These are phyloP conservation scores for Antarctomyces pellizariae DNA, from an alignment of 495 filamentous ascomycete species.

Conservation along the genomic window DNA sequence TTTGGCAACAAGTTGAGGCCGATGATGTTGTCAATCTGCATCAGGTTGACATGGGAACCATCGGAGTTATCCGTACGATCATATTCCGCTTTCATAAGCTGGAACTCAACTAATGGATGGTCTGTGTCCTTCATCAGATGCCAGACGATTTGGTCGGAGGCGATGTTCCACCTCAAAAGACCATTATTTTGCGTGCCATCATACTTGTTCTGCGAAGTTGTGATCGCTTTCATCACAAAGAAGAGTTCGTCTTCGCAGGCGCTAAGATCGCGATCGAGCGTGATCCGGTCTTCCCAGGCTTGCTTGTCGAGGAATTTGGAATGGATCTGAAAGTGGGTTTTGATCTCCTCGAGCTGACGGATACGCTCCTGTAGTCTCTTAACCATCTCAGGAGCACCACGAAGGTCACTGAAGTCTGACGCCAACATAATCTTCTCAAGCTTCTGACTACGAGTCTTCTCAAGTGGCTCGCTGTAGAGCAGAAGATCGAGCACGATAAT, in stretches of 20 bases:
- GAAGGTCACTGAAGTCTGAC: conserved; percentile 96
- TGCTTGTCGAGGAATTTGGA: conserved; percentile 67
- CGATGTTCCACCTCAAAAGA: conserved; percentile 69
- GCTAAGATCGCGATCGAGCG: conserved; percentile 68
- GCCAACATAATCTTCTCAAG: conserved; percentile 97
- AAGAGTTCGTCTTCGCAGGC: conserved; percentile 92
- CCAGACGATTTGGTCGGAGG: conserved; percentile 86
- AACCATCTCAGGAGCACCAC: conserved; percentile 85
- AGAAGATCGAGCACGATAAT: conserved; percentile 89
- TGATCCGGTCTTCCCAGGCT: conserved; percentile 73
- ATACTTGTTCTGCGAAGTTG: conserved; percentile 70
- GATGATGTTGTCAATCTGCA: conserved; percentile 62
- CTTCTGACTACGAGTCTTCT: conserved; percentile 82
- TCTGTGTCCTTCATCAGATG: conserved; percentile 69
- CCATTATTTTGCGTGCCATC: conserved; percentile 60
- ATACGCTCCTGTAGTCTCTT: conserved; percentile 76
- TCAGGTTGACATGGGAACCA: conserved; percentile 79
- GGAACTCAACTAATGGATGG: conserved; percentile 83
- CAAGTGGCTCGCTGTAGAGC: conserved; percentile 82
- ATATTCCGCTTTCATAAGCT: conserved; percentile 70
- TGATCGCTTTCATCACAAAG: conserved; percentile 99
- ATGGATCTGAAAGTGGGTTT: conserved; percentile 83
- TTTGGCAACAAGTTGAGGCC: conserved; percentile 75
- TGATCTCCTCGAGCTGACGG: conserved; percentile 88
- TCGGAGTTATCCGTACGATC: conserved; percentile 90